A percentile compares a stretch with the other conserved stretches of the same genome.
phyloP scores from a whole-genome alignment of 352 stramenopile genomes.

The Phytophthora syringae region DNA sequence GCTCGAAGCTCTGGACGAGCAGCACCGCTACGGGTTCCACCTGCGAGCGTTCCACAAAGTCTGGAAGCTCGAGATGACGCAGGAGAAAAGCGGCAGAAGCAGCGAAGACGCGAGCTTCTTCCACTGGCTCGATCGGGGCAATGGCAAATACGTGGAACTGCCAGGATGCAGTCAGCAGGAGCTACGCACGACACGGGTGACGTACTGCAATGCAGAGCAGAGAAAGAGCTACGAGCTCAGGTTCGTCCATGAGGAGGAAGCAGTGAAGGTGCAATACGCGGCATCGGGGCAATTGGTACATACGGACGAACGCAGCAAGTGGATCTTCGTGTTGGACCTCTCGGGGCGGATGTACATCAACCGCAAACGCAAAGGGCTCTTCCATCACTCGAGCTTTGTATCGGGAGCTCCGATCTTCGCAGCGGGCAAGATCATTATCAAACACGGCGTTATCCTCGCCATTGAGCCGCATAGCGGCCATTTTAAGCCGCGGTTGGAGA shows the following conservation, averaged over 20 bases:
- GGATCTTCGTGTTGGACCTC: constrained; percentile 79
- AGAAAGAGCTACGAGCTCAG: constrained; percentile 52
- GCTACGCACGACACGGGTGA: constrained; percentile 51
- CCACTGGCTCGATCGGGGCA: constrained; percentile 72
- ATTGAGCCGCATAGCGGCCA: constrained; percentile 81
- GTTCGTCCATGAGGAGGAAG: constrained; percentile 30
- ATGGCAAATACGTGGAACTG: constrained; percentile 49
- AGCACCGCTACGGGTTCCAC: constrained; percentile 79
- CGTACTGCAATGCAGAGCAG: constrained; percentile 57
- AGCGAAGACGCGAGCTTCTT: constrained; percentile 59
- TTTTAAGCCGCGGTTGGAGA: constrained; percentile 69
- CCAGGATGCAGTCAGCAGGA: constrained; percentile 59
- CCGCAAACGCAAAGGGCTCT: constrained; percentile 74
- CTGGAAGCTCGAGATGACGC: constrained; percentile 71
- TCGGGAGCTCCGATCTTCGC: constrained; percentile 62
- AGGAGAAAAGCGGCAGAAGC: constrained; percentile 22
- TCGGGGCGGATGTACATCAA: constrained; percentile 57
- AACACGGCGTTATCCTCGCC: constrained; percentile 56
- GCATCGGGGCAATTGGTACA: constrained; percentile 44
- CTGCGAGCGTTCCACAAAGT: constrained; percentile 68
- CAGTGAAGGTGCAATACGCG: constrained; percentile 40
- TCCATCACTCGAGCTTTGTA: constrained; percentile 86
- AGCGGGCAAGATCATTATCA: constrained; percentile 74
- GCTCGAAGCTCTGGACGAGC: constrained; percentile 74
- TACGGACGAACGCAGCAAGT: constrained; percentile 72